These are phyloP conservation scores for Hippophae tibetana DNA, from an alignment of 306 rosid genomes.

Conservation along the genomic window DNA sequence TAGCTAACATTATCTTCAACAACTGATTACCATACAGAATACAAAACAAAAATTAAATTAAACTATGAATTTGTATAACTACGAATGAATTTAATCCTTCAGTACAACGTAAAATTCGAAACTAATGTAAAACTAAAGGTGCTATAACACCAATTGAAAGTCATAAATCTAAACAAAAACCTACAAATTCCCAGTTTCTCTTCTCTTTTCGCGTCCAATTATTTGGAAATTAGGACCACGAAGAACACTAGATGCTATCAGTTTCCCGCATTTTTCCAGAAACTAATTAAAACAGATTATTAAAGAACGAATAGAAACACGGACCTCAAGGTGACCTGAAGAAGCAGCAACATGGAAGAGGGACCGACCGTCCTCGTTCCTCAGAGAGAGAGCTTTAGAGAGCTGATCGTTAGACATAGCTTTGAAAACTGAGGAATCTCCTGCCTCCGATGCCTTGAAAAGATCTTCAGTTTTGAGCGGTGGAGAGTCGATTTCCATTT, in stretches of 20 bases:
- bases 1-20: slow-evolving; percentile 41
- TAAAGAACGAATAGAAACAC: background rate
- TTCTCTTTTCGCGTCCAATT: background rate
- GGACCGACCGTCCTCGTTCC: slow-evolving; percentile 80
- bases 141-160: background rate
- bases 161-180: background rate
- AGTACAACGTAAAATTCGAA: background rate
- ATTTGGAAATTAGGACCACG: too few species aligned
- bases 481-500: slow-evolving; percentile 51
- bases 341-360: slow-evolving; percentile 77
- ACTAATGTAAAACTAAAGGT: background rate
- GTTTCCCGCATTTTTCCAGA: background rate
- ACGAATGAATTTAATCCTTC: background rate
- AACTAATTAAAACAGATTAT: background rate
- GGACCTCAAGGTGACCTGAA: slow-evolving; percentile 56
- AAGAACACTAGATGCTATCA: too few species aligned
- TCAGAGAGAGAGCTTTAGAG: slow-evolving; percentile 41
- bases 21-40: slow-evolving; percentile 28
- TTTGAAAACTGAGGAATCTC: slow-evolving; percentile 42
- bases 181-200: background rate
- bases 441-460: slow-evolving; percentile 70
- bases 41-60: background rate
- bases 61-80: background rate
- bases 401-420: slow-evolving; percentile 36
- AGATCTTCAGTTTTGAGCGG: slow-evolving; percentile 36